A percentile compares a stretch with the other conserved stretches of the same genome.
Conservation (phyloP, 1,139 yeast genomes). For the Blastobotrys buckinghamii region DNA sequence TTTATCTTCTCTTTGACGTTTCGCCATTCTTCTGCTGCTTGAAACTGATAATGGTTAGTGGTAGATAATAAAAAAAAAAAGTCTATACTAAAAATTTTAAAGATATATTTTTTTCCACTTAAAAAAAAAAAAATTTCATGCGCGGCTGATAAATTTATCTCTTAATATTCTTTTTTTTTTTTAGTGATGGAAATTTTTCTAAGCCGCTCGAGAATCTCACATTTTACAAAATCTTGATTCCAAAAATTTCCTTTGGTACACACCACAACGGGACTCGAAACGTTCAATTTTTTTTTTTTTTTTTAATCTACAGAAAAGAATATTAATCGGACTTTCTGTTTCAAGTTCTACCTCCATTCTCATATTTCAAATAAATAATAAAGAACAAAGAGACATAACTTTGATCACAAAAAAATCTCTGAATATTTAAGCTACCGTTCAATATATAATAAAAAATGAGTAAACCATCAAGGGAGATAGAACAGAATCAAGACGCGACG, state of each 20-base stretch:
- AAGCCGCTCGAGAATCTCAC: neutral
- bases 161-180: no score
- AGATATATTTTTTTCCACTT: neutral
- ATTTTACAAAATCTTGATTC: no score
- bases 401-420: no score
- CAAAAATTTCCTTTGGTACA: no score
- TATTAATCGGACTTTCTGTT: no score
- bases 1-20: constrained; percentile 9
- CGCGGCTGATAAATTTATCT: constrained; percentile 5
- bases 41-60: no score
- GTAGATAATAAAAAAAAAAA: constrained; percentile 6
- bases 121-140: constrained; percentile 4
- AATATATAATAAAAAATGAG: neutral
- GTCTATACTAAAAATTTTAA: neutral
- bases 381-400: no score
- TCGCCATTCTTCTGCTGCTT: constrained; percentile 7
- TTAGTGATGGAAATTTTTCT: neutral
- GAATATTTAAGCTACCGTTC: neutral
- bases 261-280: neutral
- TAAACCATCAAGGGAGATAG: constrained; percentile 14
- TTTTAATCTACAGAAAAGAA: neutral
- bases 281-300: neutral
- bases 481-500: constrained; percentile 57
- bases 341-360: no score
- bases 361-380: no score